A percentile compares a stretch with the other conserved stretches of the same genome.
Conservation (phyloP, 768 basidiomycete species). For the Guyanaporus albipodus region DNA sequence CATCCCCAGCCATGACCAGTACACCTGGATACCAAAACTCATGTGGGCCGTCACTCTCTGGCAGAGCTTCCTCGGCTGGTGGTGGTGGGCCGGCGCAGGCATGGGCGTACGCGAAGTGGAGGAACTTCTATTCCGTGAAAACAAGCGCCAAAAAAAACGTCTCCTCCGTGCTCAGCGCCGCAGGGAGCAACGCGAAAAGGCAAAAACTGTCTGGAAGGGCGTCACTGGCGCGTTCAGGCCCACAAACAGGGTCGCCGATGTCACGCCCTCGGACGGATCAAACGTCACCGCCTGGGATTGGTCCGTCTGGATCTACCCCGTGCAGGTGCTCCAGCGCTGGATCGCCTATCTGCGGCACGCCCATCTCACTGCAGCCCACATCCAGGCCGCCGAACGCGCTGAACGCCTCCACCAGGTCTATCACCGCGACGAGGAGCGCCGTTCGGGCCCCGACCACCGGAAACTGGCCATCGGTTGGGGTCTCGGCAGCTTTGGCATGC, state of each 20-base stretch:
- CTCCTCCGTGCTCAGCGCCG: constrained; percentile 44
- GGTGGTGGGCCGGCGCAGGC: constrained; percentile 99
- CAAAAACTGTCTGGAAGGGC: constrained; percentile 54
- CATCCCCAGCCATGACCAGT: constrained; percentile 77
- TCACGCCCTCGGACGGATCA: neutral
- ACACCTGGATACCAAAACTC: constrained; percentile 87
- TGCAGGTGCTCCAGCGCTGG: constrained; percentile 44
- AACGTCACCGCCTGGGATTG: neutral
- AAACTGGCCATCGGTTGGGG: constrained; percentile 57
- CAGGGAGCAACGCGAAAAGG: constrained; percentile 47
- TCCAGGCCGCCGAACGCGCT: constrained; percentile 64
- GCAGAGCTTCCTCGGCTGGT: constrained; percentile 97
- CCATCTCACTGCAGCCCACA: constrained; percentile 65
- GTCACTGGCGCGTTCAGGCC: constrained; percentile 49
- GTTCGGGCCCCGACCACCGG: constrained; percentile 24
- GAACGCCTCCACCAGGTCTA: constrained; percentile 64
- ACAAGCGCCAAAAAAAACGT: constrained; percentile 51
- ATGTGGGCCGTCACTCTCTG: constrained; percentile 92
- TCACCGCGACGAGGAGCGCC: constrained; percentile 31
- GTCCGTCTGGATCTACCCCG: constrained; percentile 4
- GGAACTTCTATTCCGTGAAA: constrained; percentile 50
- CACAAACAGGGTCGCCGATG: neutral
- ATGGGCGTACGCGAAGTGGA: constrained; percentile 74
- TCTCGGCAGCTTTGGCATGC: constrained; percentile 62
- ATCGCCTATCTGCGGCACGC: constrained; percentile 63